Percentiles rank a stretch among this genome's conserved stretches.
phyloP scores from a whole-genome alignment of 1,139 yeast genomes.

The Taphrina sp. region DNA sequence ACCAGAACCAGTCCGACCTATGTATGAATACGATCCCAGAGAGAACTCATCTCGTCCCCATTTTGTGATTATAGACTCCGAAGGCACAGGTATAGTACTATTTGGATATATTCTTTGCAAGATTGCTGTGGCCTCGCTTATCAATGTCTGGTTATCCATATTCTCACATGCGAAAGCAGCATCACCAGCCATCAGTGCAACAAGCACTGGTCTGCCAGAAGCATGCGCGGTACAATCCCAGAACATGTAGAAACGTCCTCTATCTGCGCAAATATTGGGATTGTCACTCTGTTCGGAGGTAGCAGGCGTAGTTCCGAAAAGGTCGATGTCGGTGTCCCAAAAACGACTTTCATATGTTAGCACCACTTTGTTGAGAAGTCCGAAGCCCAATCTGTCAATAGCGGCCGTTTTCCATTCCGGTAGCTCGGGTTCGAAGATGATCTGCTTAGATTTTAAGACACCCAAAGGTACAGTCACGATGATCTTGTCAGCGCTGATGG shows the following conservation, averaged over 20 bases:
- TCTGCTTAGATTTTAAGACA: constrained; percentile 46
- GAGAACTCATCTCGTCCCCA: constrained; percentile 50
- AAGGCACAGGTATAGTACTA: constrained; percentile 40
- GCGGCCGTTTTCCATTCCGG: constrained; percentile 49
- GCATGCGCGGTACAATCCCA: constrained; percentile 44
- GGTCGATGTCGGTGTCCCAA: constrained; percentile 47
- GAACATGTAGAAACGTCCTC: constrained; percentile 48
- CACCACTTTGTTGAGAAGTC: constrained; percentile 48
- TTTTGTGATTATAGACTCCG: constrained; percentile 48
- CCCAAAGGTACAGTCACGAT: constrained; percentile 49
- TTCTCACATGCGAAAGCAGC: constrained; percentile 45
- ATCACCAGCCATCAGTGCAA: constrained; percentile 48
- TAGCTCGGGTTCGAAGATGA: constrained; percentile 49
- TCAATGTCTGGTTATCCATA: constrained; percentile 44
- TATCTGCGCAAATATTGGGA: constrained; percentile 38
- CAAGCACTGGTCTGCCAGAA: constrained; percentile 37
- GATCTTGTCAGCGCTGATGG: constrained; percentile 47
- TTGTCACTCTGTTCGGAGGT: constrained; percentile 34
- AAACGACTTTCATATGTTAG: constrained; percentile 47
- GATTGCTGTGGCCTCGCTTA: constrained; percentile 44
- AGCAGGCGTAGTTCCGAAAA: constrained; percentile 45
- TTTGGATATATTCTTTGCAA: constrained; percentile 42
- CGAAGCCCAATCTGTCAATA: constrained; percentile 48
- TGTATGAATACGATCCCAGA: constrained; percentile 48
- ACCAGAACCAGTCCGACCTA: constrained; percentile 49